Evolutionary conservation across 2,329 filamentous ascomycete genomes (phyloP).

Genomic region (Ophiostoma sp.): DNA sequence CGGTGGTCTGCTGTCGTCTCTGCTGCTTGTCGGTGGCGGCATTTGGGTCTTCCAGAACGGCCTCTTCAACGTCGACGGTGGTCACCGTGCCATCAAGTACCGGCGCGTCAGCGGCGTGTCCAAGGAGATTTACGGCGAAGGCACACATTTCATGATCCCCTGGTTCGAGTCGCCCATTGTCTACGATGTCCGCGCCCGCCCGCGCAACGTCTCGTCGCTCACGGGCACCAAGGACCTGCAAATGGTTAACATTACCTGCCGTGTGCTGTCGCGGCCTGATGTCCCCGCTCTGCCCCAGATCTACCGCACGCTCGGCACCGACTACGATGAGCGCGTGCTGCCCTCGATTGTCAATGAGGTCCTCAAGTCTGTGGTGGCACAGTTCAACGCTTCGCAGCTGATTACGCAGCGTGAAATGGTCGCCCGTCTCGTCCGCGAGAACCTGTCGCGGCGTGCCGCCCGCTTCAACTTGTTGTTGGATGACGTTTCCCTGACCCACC

Average conservation of each 20-base stretch:
- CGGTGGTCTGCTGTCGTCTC: slow-evolving; percentile 44
- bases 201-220: slow-evolving; percentile 91
- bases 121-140: slow-evolving; percentile 96
- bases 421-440: slow-evolving; percentile 85
- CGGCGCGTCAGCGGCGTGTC: slow-evolving; percentile 86
- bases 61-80: slow-evolving; percentile 87
- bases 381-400: slow-evolving; percentile 96
- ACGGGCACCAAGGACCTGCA: slow-evolving; percentile 99
- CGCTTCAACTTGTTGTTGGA: slow-evolving; percentile 97
- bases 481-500: slow-evolving; percentile 90
- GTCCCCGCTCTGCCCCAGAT: slow-evolving; percentile 93
- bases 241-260: slow-evolving; percentile 97
- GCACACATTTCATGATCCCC: slow-evolving; percentile 89
- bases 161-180: slow-evolving; percentile 97
- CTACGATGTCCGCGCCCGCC: slow-evolving; percentile 97
- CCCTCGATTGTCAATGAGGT: slow-evolving; percentile 99
- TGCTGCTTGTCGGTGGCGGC: slow-evolving; percentile 50
- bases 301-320: slow-evolving; percentile 96
- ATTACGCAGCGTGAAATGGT: slow-evolving; percentile 99
- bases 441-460: slow-evolving; percentile 84
- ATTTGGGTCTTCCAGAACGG: slow-evolving; percentile 58
- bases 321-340: slow-evolving; percentile 98
- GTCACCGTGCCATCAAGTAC: slow-evolving; percentile 98
- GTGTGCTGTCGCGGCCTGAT: slow-evolving; percentile 91
- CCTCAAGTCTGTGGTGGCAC: slow-evolving; percentile 95